Conservation (phyloP, 2,329 filamentous ascomycete species). For the Erysiphe pisi region DNA sequence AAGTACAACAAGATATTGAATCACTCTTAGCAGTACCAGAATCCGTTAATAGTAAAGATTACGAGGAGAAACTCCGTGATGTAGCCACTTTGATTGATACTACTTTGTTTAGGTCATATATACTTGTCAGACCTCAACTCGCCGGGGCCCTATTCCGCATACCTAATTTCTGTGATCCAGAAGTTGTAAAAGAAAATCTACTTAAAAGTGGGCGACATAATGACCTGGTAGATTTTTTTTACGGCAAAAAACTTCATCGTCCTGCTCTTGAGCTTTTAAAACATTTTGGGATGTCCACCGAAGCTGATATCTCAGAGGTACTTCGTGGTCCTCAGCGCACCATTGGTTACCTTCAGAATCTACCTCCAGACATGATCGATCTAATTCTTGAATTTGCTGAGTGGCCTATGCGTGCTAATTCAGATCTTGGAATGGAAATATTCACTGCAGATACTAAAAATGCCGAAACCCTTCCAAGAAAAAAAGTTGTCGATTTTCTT, state of each 20-base stretch:
- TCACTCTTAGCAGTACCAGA: conserved; percentile 44
- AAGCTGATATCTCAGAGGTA: conserved; percentile 43
- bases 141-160: conserved; percentile 87
- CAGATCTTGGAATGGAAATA: conserved; percentile 75
- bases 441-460: conserved; percentile 92
- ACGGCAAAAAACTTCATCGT: conserved; percentile 85
- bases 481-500: conserved; percentile 64
- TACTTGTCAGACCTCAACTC: conserved; percentile 77
- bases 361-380: conserved; percentile 79
- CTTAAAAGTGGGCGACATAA: conserved; percentile 81
- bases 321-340: conserved; percentile 76
- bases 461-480: conserved; percentile 74
- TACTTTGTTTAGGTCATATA: conserved; percentile 85
- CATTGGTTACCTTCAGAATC: conserved; percentile 76
- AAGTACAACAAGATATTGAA: conserved; percentile 45
- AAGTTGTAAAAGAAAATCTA: conserved; percentile 86
- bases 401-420: conserved; percentile 68
- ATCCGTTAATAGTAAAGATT: conserved; percentile 43
- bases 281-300: conserved; percentile 59
- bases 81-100: conserved; percentile 85
- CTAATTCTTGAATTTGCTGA: conserved; percentile 82
- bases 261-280: conserved; percentile 73
- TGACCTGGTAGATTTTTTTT: conserved; percentile 94
- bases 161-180: conserved; percentile 92
- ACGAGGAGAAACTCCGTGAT: conserved; percentile 59